Evolutionary conservation across 768 basidiomycete genomes (phyloP).

Genomic region (Cystoderma amianthinum): DNA sequence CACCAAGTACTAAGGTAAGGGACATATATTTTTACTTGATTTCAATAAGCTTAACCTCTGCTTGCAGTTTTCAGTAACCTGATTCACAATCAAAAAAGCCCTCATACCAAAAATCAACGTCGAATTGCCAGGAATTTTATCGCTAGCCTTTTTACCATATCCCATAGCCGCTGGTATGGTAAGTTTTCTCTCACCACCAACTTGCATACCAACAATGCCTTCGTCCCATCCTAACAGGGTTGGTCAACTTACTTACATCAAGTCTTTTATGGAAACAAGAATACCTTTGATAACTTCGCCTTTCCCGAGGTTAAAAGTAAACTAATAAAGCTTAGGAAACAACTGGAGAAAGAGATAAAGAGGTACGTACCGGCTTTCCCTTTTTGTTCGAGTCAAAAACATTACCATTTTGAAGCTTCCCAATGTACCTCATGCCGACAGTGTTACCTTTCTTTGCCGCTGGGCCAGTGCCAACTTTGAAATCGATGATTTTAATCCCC

Average conservation of each 20-base stretch:
- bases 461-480: constrained; percentile 77
- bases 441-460: constrained; percentile 81
- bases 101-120: constrained; percentile 75
- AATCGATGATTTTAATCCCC: constrained; percentile 74
- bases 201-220: constrained; percentile 88
- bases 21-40: too few species aligned
- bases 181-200: constrained; percentile 80
- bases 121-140: constrained; percentile 72
- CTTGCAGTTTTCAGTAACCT: constrained; percentile 2
- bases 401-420: constrained; percentile 74
- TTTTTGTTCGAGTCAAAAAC: constrained; percentile 76
- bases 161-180: constrained; percentile 65
- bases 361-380: constrained; percentile 71
- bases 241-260: constrained; percentile 2
- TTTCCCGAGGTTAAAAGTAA: constrained; percentile 72
- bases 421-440: constrained; percentile 87
- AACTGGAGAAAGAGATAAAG: constrained; percentile 2
- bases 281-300: constrained; percentile 91
- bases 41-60: constrained; percentile 69
- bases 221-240: constrained; percentile 90
- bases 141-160: constrained; percentile 56
- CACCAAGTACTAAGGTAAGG: too few species aligned
- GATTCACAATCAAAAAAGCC: background rate
- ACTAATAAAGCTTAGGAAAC: constrained; percentile 27
- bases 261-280: constrained; percentile 8